A percentile compares a stretch with the other conserved stretches of the same genome.
These are phyloP conservation scores for Termitomyces sp. DNA, from an alignment of 768 basidiomycete genomes.

Conservation along the genomic window DNA sequence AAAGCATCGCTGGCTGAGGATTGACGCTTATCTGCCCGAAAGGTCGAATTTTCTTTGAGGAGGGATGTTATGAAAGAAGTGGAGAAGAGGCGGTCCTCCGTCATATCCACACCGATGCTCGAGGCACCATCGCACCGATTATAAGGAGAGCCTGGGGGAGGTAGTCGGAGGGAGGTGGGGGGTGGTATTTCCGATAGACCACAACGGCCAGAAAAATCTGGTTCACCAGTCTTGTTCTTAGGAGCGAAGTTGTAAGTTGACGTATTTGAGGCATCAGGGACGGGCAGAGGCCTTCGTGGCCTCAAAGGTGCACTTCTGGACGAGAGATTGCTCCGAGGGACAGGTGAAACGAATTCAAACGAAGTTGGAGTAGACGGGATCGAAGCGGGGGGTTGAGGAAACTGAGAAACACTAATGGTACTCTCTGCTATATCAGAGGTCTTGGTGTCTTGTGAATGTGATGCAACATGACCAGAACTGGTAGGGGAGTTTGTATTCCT, in stretches of 20 bases:
- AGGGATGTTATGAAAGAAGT: constrained; percentile 59
- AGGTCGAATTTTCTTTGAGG: constrained; percentile 36
- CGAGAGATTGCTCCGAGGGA: constrained; percentile 19
- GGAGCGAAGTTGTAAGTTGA: not conserved
- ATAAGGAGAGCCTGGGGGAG: constrained; percentile 29
- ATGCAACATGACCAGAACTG: constrained; percentile 25
- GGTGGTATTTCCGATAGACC: not conserved
- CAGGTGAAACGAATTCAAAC: constrained; percentile 23
- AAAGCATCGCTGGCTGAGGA: constrained; percentile 35
- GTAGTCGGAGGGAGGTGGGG: constrained; percentile 9
- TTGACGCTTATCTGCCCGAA: constrained; percentile 20
- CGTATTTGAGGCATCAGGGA: not conserved
- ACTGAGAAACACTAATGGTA: constrained; percentile 50
- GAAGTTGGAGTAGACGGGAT: constrained; percentile 36
- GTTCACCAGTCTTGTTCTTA: constrained; percentile 1
- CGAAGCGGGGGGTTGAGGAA: constrained; percentile 46
- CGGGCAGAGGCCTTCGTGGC: constrained; percentile 8
- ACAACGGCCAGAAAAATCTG: constrained; percentile 1
- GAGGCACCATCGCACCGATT: constrained; percentile 63
- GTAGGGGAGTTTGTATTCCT: constrained; percentile 12
- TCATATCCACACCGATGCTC: constrained; percentile 48
- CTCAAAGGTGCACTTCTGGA: constrained; percentile 15
- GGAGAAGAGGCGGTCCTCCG: constrained; percentile 51
- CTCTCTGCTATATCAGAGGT: constrained; percentile 54
- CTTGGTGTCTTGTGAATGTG: constrained; percentile 41